These are phyloP conservation scores for Flaveria sonorensis DNA, from an alignment of 129 eudicot species.

Conservation along the genomic window DNA sequence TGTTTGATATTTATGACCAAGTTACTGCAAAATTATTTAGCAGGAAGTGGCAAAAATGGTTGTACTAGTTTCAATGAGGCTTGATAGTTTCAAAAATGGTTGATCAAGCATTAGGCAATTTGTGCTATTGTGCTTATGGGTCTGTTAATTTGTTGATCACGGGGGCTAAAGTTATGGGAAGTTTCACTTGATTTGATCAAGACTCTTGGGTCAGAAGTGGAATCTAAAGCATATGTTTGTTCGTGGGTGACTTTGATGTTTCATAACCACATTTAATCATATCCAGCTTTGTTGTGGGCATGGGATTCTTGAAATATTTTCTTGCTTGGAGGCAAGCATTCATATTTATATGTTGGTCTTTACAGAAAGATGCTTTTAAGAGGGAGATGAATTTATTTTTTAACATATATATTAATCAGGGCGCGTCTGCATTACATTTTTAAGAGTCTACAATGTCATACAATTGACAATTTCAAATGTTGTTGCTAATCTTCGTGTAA, in stretches of 20 bases:
- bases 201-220: slow-evolving; percentile 56
- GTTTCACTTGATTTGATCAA: slow-evolving; percentile 35
- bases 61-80: not conserved
- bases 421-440: too few relatives aligned
- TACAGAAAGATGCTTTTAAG: too few relatives aligned
- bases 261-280: slow-evolving; percentile 10
- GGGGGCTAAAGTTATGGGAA: slow-evolving; percentile 15
- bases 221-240: slow-evolving; percentile 32
- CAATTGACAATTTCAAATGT: too few relatives aligned
- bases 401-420: too few relatives aligned
- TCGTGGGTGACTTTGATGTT: slow-evolving; percentile 8
- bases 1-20: not conserved
- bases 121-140: slow-evolving; percentile 11
- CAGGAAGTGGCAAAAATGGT: not conserved
- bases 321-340: too few relatives aligned
- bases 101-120: not conserved
- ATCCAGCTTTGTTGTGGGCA: slow-evolving; percentile 95
- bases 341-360: too few relatives aligned
- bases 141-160: slow-evolving; percentile 35
- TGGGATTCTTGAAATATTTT: slow-evolving; percentile 48
- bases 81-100: too few relatives aligned
- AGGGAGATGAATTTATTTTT: too few relatives aligned
- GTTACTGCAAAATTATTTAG: not conserved
- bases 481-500: too few relatives aligned
- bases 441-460: too few relatives aligned